A percentile compares a stretch with the other conserved stretches of the same genome.
Conservation (phyloP, 805 yeast species). For the Cyberlindnera bimundalis region DNA sequence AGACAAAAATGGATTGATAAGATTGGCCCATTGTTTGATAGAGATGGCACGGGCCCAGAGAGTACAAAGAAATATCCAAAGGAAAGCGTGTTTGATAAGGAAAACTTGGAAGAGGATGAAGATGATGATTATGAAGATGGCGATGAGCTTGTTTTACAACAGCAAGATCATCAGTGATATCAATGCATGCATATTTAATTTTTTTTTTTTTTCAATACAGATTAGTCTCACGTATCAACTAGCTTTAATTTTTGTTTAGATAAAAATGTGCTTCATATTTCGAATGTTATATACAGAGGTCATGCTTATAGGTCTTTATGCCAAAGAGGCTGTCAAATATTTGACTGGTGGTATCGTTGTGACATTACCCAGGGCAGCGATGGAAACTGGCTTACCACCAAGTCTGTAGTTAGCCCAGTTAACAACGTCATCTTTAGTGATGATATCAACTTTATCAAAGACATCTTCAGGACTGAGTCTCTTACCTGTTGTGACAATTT, state of each 20-base stretch:
- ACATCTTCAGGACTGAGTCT: conserved; percentile 46
- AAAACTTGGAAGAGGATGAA: conserved; percentile 30
- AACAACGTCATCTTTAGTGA: conserved; percentile 75
- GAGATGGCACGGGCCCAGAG: conserved; percentile 25
- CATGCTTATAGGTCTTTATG: conserved; percentile 7
- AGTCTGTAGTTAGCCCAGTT: conserved; percentile 86
- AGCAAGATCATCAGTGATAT: conserved; percentile 17
- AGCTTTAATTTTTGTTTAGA: too few relatives aligned
- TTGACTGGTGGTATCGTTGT: conserved; percentile 64
- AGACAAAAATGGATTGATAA: conserved; percentile 83
- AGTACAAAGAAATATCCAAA: conserved; percentile 23
- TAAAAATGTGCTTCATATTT: too few relatives aligned
- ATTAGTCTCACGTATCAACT: too few relatives aligned
- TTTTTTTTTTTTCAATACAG: neutral
- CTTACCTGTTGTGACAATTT: conserved; percentile 88
- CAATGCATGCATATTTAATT: neutral
- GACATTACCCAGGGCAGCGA: conserved; percentile 89
- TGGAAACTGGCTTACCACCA: conserved; percentile 74
- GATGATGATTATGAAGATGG: conserved; percentile 31
- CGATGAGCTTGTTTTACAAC: conserved; percentile 29
- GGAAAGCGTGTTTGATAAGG: conserved; percentile 23
- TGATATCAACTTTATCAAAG: conserved; percentile 63
- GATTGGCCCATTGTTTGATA: conserved; percentile 79
- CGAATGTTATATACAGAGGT: too few relatives aligned
- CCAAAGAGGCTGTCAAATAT: conserved; percentile 46